Conservation (phyloP, 2,329 filamentous ascomycete species). For the Chaetothyriales sp. region DNA sequence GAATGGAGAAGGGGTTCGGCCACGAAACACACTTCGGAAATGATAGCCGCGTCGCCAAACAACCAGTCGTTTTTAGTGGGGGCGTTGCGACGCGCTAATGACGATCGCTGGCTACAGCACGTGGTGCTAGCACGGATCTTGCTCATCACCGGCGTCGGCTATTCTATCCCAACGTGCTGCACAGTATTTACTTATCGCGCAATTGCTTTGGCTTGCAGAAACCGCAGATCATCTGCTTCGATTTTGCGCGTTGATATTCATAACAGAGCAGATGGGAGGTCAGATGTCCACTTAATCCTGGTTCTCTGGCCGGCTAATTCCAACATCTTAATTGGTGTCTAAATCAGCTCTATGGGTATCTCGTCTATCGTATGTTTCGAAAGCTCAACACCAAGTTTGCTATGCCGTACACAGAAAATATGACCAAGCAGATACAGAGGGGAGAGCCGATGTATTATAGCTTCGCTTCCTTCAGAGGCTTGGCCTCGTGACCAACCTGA, state of each 20-base stretch:
- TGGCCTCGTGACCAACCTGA: conserved; percentile 8
- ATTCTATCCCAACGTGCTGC: neutral
- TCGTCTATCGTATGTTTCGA: neutral
- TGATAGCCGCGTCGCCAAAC: neutral
- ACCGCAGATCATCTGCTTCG: too few relatives aligned
- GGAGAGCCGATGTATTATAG: neutral
- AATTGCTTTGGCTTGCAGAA: too few relatives aligned
- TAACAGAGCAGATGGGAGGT: too few relatives aligned
- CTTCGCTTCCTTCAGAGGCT: conserved; percentile 3
- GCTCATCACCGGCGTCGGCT: neutral
- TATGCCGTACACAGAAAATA: neutral
- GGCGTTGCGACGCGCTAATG: neutral
- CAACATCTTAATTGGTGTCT: neutral
- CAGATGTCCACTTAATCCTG: too few relatives aligned
- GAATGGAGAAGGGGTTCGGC: too few relatives aligned
- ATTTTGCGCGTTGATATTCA: too few relatives aligned
- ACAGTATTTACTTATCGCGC: neutral
- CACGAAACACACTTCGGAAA: neutral
- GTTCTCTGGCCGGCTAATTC: too few relatives aligned
- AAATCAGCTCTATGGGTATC: neutral
- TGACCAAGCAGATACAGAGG: neutral
- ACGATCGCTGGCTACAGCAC: neutral
- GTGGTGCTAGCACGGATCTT: neutral
- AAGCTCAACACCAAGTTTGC: neutral
- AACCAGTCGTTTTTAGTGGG: neutral